Percentiles rank a stretch among this genome's conserved stretches.
Conservation (phyloP, 1,284 basidiomycete genomes). For the Boletus calvinii region DNA sequence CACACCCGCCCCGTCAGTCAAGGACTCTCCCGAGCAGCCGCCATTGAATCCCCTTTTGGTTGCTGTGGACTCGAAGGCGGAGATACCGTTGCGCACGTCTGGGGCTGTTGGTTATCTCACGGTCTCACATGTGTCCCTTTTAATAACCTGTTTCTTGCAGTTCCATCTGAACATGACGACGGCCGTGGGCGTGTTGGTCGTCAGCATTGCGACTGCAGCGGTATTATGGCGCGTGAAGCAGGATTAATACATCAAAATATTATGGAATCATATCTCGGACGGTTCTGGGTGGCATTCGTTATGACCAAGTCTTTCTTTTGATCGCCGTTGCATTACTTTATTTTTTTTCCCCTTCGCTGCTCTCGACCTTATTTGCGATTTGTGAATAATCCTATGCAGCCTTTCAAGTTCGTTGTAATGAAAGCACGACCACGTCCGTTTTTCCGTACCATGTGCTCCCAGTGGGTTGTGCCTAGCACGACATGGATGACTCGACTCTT, state of each 20-base stretch:
- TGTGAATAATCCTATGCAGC: conserved; percentile 31
- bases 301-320: conserved; percentile 13
- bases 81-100: conserved; percentile 19
- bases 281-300: conserved; percentile 14
- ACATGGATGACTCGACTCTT: no score
- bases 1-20: conserved; percentile 45
- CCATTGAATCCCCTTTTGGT: conserved; percentile 8
- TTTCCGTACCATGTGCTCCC: background rate
- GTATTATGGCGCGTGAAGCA: conserved; percentile 67
- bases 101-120: conserved; percentile 34
- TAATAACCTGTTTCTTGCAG: conserved; percentile 31
- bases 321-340: conserved; percentile 23
- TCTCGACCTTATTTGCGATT: conserved; percentile 18
- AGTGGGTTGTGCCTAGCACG: no score
- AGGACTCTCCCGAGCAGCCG: conserved; percentile 36
- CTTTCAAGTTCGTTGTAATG: conserved; percentile 15
- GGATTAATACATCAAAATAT: conserved; percentile 29
- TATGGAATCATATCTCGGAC: conserved; percentile 15
- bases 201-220: conserved; percentile 63
- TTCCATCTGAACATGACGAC: conserved; percentile 37
- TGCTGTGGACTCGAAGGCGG: conserved; percentile 14
- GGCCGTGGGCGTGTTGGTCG: conserved; percentile 56
- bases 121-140: conserved; percentile 9
- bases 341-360: conserved; percentile 14
- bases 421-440: conserved; percentile 12